Evolutionary conservation across 148 eudicot species (phyloP).

Genomic region (Rhododendron molle): DNA sequence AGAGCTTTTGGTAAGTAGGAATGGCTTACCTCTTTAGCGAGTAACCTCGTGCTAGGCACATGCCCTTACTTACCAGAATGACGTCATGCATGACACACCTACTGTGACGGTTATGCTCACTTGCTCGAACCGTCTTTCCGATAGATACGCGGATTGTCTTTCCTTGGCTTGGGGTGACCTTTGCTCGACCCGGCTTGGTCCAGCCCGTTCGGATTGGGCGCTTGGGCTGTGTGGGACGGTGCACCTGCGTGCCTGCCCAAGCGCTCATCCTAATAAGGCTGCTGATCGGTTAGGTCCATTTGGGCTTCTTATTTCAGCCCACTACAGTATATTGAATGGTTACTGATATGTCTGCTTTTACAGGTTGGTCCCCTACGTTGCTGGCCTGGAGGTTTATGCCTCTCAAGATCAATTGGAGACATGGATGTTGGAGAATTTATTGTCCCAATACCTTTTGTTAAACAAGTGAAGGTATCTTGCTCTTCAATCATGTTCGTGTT

Average conservation of each 20-base stretch:
- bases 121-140: neutral
- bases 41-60: neutral
- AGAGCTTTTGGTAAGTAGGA: neutral
- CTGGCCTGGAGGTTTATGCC: constrained; percentile 99
- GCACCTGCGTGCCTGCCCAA: neutral
- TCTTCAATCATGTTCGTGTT: neutral
- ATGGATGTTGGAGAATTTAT: constrained; percentile 97
- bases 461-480: constrained; percentile 98
- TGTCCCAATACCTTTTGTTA: constrained; percentile 95
- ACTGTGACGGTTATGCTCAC: neutral
- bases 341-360: constrained; percentile 4
- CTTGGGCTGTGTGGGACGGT: neutral
- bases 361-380: constrained; percentile 98
- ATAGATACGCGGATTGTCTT: neutral
- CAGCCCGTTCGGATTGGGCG: neutral
- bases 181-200: neutral
- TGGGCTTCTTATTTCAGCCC: neutral
- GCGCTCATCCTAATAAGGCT: neutral
- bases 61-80: neutral
- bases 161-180: neutral
- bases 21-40: neutral
- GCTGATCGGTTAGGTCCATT: neutral
- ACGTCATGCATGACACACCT: neutral
- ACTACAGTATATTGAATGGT: neutral
- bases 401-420: constrained; percentile 96